Evolutionary conservation across 768 basidiomycete species (phyloP).

Genomic region (Cyclocybe aegerita): DNA sequence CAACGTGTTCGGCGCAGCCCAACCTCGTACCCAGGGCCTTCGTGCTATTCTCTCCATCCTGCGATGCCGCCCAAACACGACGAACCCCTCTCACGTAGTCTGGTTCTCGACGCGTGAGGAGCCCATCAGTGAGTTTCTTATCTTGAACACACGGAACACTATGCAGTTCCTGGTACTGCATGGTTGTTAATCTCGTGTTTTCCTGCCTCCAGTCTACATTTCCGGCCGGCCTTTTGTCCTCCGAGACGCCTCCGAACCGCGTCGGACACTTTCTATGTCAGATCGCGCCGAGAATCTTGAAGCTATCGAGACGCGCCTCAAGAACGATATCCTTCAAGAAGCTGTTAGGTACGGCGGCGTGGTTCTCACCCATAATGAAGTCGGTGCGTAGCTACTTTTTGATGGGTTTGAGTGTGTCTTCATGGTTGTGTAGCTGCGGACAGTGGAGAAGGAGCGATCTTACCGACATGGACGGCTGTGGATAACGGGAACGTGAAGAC

Average conservation of each 20-base stretch:
- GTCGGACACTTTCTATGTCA: slow-evolving; percentile 75
- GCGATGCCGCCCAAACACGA: slow-evolving; percentile 64
- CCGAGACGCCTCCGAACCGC: slow-evolving; percentile 82
- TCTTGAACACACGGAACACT: not conserved
- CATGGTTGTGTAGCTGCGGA: slow-evolving; percentile 14
- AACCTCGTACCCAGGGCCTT: slow-evolving; percentile 90
- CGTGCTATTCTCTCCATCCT: slow-evolving; percentile 87
- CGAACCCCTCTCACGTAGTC: slow-evolving; percentile 72
- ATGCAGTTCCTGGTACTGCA: not conserved
- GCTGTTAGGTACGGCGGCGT: slow-evolving; percentile 84
- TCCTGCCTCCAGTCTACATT: slow-evolving; percentile 63
- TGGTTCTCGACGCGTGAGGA: slow-evolving; percentile 99
- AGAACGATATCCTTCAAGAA: slow-evolving; percentile 89
- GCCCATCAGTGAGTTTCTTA: slow-evolving; percentile 67
- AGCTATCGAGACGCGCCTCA: slow-evolving; percentile 85
- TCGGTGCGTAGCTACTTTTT: slow-evolving; percentile 45
- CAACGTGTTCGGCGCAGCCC: slow-evolving; percentile 94
- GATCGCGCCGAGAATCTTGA: slow-evolving; percentile 96
- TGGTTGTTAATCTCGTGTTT: not conserved
- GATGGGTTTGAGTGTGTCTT: not conserved
- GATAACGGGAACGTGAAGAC: slow-evolving; percentile 84
- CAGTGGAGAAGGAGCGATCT: slow-evolving; percentile 74
- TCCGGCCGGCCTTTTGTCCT: slow-evolving; percentile 92
- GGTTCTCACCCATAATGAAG: slow-evolving; percentile 91
- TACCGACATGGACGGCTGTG: slow-evolving; percentile 93